Evolutionary conservation across 148 eudicot species (phyloP).

Genomic region (Camellia lanceoleosa): DNA sequence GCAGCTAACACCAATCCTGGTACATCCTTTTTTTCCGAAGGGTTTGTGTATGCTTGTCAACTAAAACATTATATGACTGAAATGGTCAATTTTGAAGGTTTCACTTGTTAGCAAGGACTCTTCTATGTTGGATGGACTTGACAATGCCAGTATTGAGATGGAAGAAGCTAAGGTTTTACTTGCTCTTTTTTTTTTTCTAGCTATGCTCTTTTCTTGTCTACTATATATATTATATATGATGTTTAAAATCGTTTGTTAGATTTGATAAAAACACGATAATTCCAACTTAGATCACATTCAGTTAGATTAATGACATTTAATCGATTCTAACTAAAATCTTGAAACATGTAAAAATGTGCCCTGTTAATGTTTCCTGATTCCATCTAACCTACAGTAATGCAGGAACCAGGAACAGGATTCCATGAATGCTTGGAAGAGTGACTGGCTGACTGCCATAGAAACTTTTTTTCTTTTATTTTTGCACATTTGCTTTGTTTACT

Average conservation of each 20-base stretch:
- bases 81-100: slow-evolving; percentile 49
- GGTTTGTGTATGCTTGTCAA: slow-evolving; percentile 9
- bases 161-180: slow-evolving; percentile 80
- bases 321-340: background rate
- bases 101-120: slow-evolving; percentile 99
- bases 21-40: slow-evolving; percentile 26
- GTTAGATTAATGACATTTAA: background rate
- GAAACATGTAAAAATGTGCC: background rate
- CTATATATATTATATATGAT: background rate
- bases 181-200: background rate
- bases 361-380: background rate
- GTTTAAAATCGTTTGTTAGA: background rate
- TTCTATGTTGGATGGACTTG: slow-evolving; percentile 99
- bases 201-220: background rate
- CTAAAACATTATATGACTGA: slow-evolving; percentile 15
- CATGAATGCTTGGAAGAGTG: background rate
- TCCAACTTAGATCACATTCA: background rate
- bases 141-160: slow-evolving; percentile 92
- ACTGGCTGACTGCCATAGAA: background rate
- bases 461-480: background rate
- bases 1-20: slow-evolving; percentile 93
- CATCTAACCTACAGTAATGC: background rate
- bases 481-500: background rate
- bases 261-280: background rate
- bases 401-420: background rate